Percentiles rank a stretch among this genome's conserved stretches.
phyloP scores from a whole-genome alignment of 139 green algal species.

The Micromonas commoda region DNA sequence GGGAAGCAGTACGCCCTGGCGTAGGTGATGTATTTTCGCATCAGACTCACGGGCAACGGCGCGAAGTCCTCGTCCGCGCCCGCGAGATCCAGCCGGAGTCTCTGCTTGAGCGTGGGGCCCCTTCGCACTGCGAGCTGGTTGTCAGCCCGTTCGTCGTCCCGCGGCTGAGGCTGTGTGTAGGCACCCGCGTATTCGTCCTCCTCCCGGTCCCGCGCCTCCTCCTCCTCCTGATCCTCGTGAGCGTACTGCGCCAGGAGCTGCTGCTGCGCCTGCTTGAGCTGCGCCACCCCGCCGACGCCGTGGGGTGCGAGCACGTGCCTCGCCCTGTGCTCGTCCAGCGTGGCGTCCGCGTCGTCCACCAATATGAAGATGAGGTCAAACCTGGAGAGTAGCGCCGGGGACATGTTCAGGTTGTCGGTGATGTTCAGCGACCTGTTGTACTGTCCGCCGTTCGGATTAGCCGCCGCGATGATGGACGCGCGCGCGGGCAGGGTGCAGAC shows the following conservation, averaged over 20 bases:
- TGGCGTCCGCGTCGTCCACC: conserved; percentile 29
- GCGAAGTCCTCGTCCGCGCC: not conserved
- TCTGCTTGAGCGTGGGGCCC: no score
- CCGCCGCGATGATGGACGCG: conserved; percentile 81
- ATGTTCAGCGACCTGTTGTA: conserved; percentile 70
- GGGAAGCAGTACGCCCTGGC: conserved; percentile 70
- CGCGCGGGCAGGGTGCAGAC: conserved; percentile 75
- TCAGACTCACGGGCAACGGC: conserved; percentile 59
- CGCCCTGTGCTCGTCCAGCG: not conserved
- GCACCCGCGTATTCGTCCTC: no score
- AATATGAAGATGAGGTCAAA: conserved; percentile 96
- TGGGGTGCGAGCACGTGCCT: not conserved
- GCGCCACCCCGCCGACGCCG: no score
- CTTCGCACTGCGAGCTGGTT: no score
- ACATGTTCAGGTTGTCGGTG: conserved; percentile 78
- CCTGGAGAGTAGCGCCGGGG: conserved; percentile 63
- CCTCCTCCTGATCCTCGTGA: not conserved
- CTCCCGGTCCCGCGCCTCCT: no score
- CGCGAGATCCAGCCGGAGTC: not conserved
- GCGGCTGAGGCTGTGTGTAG: no score
- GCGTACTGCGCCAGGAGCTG: not conserved
- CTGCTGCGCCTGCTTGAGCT: not conserved
- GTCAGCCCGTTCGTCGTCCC: no score
- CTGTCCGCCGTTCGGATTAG: conserved; percentile 76
- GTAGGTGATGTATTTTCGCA: conserved; percentile 89